phyloP scores from a whole-genome alignment of 2,329 filamentous ascomycete genomes.

The Talaromyces sp. region DNA sequence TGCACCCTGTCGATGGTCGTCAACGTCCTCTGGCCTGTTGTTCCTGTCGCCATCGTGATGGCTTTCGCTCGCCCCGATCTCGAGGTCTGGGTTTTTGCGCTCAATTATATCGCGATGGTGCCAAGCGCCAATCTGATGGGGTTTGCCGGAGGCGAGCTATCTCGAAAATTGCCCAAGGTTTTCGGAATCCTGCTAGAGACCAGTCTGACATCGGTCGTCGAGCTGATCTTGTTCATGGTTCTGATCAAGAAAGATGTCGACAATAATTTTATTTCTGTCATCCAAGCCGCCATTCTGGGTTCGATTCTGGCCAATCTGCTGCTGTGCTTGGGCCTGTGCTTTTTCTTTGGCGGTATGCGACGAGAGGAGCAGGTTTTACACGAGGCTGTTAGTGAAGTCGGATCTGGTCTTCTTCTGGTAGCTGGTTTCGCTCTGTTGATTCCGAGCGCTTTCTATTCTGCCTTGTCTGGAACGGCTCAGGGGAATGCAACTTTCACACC shows the following conservation, averaged over 20 bases:
- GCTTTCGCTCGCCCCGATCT: constrained; percentile 51
- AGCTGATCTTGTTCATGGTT: constrained; percentile 78
- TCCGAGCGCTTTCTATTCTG: constrained; percentile 42
- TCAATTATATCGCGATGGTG: constrained; percentile 72
- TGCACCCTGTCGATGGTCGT: constrained; percentile 58
- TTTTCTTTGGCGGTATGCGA: constrained; percentile 67
- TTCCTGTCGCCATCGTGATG: constrained; percentile 65
- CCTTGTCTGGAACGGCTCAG: constrained; percentile 40
- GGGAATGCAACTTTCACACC: constrained; percentile 19
- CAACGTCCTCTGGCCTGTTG: constrained; percentile 70
- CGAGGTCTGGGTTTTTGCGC: constrained; percentile 60
- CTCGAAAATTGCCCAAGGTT: constrained; percentile 70
- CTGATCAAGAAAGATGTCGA: constrained; percentile 52
- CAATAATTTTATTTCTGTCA: constrained; percentile 46
- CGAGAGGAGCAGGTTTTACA: constrained; percentile 66
- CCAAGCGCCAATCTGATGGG: constrained; percentile 70
- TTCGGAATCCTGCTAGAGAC: constrained; percentile 47
- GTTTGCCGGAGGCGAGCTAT: constrained; percentile 66
- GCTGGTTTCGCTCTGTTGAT: constrained; percentile 55
- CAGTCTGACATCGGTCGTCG: constrained; percentile 65
- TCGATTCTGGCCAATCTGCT: constrained; percentile 78
- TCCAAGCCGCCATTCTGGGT: constrained; percentile 61
- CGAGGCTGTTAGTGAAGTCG: constrained; percentile 70
- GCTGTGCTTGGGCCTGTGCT: constrained; percentile 72
- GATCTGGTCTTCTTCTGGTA: constrained; percentile 69